Percentiles rank a stretch among this genome's conserved stretches.
Conservation (phyloP, 257 asterid species). For the Lycium ferocissimum region DNA sequence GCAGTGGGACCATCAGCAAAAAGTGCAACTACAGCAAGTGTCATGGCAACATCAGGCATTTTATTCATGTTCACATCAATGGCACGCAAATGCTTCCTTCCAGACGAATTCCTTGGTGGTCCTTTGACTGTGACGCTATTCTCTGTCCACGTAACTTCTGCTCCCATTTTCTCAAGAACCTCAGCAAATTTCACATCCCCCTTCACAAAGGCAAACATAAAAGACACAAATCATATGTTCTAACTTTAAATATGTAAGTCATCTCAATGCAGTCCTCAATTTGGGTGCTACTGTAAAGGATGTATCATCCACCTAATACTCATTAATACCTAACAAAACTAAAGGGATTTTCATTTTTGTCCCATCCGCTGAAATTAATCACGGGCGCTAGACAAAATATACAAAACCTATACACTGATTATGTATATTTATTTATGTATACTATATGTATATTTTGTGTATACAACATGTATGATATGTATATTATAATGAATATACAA, state of each 20-base stretch:
- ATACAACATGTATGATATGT: no score
- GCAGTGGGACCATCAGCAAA: constrained; percentile 93
- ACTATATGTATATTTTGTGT: no score
- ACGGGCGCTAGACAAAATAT: no score
- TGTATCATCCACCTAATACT: not conserved
- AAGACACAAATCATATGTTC: not conserved
- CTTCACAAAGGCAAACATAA: constrained; percentile 43
- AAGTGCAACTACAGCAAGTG: constrained; percentile 96
- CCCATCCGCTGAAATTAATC: no score
- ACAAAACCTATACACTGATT: no score
- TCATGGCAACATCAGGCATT: constrained; percentile 99
- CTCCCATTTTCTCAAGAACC: constrained; percentile 96
- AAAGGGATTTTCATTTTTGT: no score
- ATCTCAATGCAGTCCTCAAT: not conserved
- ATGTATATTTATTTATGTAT: no score
- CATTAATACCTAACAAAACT: not conserved
- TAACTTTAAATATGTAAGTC: not conserved
- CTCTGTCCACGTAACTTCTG: constrained; percentile 91
- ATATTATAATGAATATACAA: no score
- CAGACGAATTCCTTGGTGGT: constrained; percentile 61
- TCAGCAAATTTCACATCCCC: constrained; percentile 92
- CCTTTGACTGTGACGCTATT: constrained; percentile 93
- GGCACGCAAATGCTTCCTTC: constrained; percentile 81
- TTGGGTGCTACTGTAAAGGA: not conserved
- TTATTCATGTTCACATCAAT: constrained; percentile 95